Base-by-base conservation (phyloP, 208 protist species). In the Crithidia brevicula region DNA sequence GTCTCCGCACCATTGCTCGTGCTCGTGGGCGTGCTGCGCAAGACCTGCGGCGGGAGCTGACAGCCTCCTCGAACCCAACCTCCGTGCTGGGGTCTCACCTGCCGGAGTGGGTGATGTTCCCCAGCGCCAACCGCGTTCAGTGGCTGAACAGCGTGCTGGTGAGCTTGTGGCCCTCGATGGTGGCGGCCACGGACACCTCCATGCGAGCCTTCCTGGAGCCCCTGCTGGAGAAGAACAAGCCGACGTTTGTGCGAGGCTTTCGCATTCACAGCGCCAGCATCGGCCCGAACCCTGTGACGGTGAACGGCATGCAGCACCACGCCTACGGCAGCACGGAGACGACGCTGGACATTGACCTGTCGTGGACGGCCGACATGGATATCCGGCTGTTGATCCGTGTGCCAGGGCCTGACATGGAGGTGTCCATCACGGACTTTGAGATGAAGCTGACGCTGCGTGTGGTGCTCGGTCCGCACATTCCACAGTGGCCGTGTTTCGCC, bases 401-500 rank as follows among this genome's bases (percentile, higher is more conserved):
- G 27, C 83, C 83, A 15, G 86, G 86, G 16, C 86, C 86, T 2
- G 82, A 89, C 40, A 78, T 92, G 75, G 68, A 84, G 54, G 78
- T 92, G n/a, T 53, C 68, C 46, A 47, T 92, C 25, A 60, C 63
- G 54, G 74, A 85, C 56, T 84, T 93, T 51, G 72, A 93, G 64
- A 38, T 85, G 34, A 81, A 76, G 57, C 73, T 85, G 78, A 78
- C 83, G 61, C 36, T 88, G 51, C 82, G 86, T 42, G 64, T 85
- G 54, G 78, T 77, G 30, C 66, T 92, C 20, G 76, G 73, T n/a
- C 86, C 86, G 2, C 80, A 88, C 70, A 81, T 89, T 52, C 73
- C 82, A 16, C 64, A 79, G 64, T 92, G 86, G 86, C 86, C 86
- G 10, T 92, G 86, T 69, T 86, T 92, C 63, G 86, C 68, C 36